Conservation (phyloP, 768 basidiomycete genomes). For the Pisolithus marmoratus region DNA sequence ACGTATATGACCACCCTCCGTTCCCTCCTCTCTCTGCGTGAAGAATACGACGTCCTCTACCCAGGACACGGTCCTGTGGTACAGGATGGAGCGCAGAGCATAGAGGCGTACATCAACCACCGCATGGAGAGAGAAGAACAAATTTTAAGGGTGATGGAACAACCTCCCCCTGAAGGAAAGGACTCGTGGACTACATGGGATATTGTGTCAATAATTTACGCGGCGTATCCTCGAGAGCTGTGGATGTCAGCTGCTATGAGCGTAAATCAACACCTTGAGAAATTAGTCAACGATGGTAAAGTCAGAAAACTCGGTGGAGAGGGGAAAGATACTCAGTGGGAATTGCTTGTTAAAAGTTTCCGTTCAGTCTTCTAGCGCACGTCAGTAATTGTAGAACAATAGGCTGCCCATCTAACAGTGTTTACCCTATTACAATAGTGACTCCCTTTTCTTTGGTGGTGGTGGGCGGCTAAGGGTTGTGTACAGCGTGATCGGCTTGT, state of each 20-base stretch:
- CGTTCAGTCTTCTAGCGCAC: too few species aligned
- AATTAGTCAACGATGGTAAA: conserved; percentile 60
- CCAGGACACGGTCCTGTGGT: conserved; percentile 88
- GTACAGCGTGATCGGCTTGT: conserved; percentile 30
- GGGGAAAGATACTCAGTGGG: conserved; percentile 48
- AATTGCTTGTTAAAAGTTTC: conserved; percentile 6
- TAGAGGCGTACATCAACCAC: conserved; percentile 73
- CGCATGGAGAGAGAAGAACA: conserved; percentile 77
- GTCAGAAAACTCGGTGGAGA: conserved; percentile 50
- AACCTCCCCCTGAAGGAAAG: conserved; percentile 23
- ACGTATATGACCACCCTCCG: conserved; percentile 63
- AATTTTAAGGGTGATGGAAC: conserved; percentile 50
- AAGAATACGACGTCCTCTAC: conserved; percentile 56
- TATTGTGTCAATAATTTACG: conserved; percentile 63
- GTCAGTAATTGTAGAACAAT: too few species aligned
- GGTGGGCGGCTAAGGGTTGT: neutral
- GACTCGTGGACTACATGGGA: conserved; percentile 56
- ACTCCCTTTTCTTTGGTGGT: too few species aligned
- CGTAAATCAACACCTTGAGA: conserved; percentile 65
- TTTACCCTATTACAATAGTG: too few species aligned
- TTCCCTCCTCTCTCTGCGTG: conserved; percentile 41
- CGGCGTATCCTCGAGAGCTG: conserved; percentile 60
- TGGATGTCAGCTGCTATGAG: conserved; percentile 70
- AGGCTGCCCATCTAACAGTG: too few species aligned
- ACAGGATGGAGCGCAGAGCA: conserved; percentile 49